Conservation (phyloP, 495 filamentous ascomycete species). For the Podospora comata region DNA sequence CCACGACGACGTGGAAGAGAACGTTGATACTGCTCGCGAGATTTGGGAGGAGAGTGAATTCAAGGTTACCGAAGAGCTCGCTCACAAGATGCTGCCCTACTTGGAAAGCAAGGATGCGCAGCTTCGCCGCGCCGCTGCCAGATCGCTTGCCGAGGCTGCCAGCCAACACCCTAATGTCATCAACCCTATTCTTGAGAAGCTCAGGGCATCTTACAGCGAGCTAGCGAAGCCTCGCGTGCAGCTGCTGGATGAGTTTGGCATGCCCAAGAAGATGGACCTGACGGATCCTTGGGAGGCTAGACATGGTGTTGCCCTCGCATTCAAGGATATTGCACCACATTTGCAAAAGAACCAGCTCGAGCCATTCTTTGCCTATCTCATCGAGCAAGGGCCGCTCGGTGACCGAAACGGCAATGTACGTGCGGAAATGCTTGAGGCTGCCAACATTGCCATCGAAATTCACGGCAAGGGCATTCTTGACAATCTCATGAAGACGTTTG, state of each 20-base stretch:
- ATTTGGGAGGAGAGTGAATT: constrained; percentile 96
- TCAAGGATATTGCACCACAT: constrained; percentile 68
- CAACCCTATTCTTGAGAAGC: constrained; percentile 52
- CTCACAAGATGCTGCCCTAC: constrained; percentile 70
- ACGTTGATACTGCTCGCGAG: constrained; percentile 72
- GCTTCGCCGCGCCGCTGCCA: constrained; percentile 77
- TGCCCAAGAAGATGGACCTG: constrained; percentile 80
- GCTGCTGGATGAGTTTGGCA: constrained; percentile 85
- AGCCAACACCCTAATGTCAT: constrained; percentile 48
- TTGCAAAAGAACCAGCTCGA: constrained; percentile 70
- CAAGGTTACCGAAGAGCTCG: constrained; percentile 58
- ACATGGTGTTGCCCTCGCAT: constrained; percentile 82
- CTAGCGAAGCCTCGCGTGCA: constrained; percentile 76
- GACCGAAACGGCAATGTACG: constrained; percentile 75
- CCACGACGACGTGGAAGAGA: constrained; percentile 88
- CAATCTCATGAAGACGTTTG: constrained; percentile 86
- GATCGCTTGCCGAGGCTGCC: constrained; percentile 72
- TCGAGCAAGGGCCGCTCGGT: constrained; percentile 76
- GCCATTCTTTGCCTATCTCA: constrained; percentile 75
- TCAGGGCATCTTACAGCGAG: constrained; percentile 68
- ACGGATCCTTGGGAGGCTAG: constrained; percentile 86
- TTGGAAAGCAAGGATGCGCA: constrained; percentile 73
- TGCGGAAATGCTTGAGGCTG: constrained; percentile 89
- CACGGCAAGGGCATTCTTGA: constrained; percentile 81
- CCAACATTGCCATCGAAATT: constrained; percentile 71